Conservation (phyloP, 2,329 filamentous ascomycete species). For the Colletotrichum musicola region DNA sequence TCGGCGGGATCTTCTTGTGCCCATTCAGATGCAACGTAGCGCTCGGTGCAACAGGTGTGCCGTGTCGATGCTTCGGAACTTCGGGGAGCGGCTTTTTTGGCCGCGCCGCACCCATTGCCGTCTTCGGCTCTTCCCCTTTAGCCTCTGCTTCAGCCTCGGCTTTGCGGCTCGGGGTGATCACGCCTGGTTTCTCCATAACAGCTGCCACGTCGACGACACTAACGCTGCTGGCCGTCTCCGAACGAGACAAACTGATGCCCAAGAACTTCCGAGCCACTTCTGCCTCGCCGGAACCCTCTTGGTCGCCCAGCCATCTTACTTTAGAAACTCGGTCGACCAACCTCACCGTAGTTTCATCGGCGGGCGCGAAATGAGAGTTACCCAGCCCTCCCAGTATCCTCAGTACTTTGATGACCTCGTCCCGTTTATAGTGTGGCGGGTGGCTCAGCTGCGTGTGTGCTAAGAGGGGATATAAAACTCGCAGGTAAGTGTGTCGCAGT, state of each 20-base stretch:
- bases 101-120: constrained; percentile 42
- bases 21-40: constrained; percentile 47
- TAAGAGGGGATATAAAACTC: constrained; percentile 90
- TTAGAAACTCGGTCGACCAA: constrained; percentile 81
- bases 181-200: constrained; percentile 84
- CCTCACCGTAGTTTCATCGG: constrained; percentile 83
- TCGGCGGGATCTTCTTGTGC: constrained; percentile 58
- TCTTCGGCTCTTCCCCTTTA: constrained; percentile 44
- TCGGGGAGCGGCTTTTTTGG: constrained; percentile 64
- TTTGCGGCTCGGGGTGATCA: constrained; percentile 81
- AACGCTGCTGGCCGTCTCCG: constrained; percentile 77
- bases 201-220: constrained; percentile 84
- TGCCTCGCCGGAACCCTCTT: constrained; percentile 54
- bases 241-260: constrained; percentile 77
- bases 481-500: constrained; percentile 92
- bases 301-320: constrained; percentile 75
- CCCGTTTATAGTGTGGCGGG: constrained; percentile 90
- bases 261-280: constrained; percentile 71
- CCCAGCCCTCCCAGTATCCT: constrained; percentile 76
- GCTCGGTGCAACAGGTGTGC: constrained; percentile 57
- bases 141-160: constrained; percentile 45
- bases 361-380: constrained; percentile 81
- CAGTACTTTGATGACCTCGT: constrained; percentile 84
- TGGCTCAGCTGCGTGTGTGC: constrained; percentile 91
- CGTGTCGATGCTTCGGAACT: constrained; percentile 69